Percentiles rank a stretch among this genome's conserved stretches.
Conservation (phyloP, 2,329 filamentous ascomycete genomes). For the Sporothrix dimorphospora region DNA sequence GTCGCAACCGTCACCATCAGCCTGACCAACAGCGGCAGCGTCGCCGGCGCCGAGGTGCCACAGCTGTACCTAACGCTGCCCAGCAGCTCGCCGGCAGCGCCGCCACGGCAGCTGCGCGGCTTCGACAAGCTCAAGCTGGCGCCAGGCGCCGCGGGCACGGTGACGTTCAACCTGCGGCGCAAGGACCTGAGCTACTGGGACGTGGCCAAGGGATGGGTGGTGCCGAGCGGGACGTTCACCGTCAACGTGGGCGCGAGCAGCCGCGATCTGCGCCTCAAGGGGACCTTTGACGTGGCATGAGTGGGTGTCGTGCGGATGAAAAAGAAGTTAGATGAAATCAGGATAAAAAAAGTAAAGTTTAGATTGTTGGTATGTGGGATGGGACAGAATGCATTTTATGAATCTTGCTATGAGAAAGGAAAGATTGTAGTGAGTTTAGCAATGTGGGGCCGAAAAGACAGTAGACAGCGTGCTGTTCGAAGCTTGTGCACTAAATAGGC, state of each 20-base stretch:
- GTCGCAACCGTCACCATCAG: slow-evolving; percentile 58
- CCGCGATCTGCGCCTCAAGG: slow-evolving; percentile 49
- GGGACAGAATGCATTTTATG: neutral
- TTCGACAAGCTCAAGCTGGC: slow-evolving; percentile 62
- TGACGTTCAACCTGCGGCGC: slow-evolving; percentile 57
- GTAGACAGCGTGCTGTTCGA: neutral
- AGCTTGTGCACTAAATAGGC: neutral
- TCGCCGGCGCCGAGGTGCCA: slow-evolving; percentile 65
- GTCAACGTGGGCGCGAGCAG: slow-evolving; percentile 52
- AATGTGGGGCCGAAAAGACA: neutral
- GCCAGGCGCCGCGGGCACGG: slow-evolving; percentile 50
- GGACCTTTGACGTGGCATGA: slow-evolving; percentile 36
- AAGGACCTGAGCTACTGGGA: slow-evolving; percentile 70
- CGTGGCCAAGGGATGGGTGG: slow-evolving; percentile 61
- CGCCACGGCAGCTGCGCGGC: slow-evolving; percentile 59
- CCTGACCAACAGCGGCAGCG: slow-evolving; percentile 66
- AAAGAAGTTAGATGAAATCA: neutral
- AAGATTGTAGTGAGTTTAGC: neutral
- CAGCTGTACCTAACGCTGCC: slow-evolving; percentile 61
- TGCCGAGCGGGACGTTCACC: slow-evolving; percentile 50
- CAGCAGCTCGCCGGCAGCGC: slow-evolving; percentile 43
- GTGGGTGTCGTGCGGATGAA: too few relatives aligned
- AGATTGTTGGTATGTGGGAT: neutral
- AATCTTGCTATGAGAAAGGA: neutral
- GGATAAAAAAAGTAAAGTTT: neutral